These are phyloP conservation scores for Penicillium cataractarum DNA, from an alignment of 495 filamentous ascomycete species.

Conservation along the genomic window DNA sequence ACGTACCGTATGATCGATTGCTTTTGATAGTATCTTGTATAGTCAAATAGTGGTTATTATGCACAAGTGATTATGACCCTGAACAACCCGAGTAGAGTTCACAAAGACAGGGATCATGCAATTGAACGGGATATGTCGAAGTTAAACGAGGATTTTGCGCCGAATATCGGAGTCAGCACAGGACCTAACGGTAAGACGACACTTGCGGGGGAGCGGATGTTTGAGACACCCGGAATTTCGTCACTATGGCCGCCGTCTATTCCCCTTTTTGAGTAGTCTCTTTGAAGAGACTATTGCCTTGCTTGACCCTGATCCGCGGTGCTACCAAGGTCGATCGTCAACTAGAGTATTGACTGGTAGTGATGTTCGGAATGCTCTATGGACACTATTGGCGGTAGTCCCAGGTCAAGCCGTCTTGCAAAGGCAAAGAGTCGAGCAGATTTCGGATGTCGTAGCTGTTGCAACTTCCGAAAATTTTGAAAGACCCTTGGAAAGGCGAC, in stretches of 20 bases:
- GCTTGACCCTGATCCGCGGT: neutral
- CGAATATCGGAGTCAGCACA: conserved; percentile 5
- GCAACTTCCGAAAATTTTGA: neutral
- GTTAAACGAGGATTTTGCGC: neutral
- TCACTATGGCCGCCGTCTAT: neutral
- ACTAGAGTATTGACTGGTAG: neutral
- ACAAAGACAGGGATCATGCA: neutral
- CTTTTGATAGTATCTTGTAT: neutral
- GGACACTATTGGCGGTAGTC: neutral
- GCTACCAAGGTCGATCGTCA: neutral
- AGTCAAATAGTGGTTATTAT: neutral
- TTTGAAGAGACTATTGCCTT: neutral
- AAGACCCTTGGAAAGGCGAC: neutral
- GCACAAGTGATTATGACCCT: neutral
- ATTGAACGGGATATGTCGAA: neutral
- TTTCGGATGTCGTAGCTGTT: neutral
- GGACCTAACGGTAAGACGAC: neutral
- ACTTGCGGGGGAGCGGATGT: conserved; percentile 3
- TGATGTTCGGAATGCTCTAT: neutral
- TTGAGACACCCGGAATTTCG: neutral
- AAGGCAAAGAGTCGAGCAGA: neutral
- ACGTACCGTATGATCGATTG: neutral
- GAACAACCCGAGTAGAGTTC: neutral
- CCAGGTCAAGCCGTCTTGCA: neutral
- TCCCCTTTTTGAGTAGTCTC: conserved; percentile 4